Evolutionary conservation across 2,329 filamentous ascomycete species (phyloP).

Genomic region (Microdochium bolleyi): DNA sequence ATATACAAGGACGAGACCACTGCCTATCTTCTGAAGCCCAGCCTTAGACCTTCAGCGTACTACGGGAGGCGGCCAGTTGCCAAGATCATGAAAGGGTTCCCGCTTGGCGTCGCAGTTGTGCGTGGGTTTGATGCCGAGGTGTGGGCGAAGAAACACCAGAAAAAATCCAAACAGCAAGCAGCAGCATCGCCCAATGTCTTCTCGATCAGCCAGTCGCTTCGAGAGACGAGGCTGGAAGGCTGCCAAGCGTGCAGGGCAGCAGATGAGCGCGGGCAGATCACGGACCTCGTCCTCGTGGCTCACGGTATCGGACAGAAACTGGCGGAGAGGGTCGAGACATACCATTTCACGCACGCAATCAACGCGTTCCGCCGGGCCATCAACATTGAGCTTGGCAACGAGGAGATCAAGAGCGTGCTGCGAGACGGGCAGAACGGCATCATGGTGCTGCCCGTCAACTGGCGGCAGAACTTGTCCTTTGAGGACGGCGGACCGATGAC

Average conservation of each 20-base stretch:
- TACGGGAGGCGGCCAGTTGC: constrained; percentile 74
- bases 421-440: constrained; percentile 76
- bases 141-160: constrained; percentile 67
- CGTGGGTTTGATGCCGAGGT: constrained; percentile 73
- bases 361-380: constrained; percentile 82
- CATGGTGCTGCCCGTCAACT: constrained; percentile 92
- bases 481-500: constrained; percentile 65
- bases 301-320: constrained; percentile 97
- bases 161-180: constrained; percentile 24
- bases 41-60: constrained; percentile 74
- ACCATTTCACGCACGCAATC: constrained; percentile 94
- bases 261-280: constrained; percentile 61
- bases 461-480: constrained; percentile 81
- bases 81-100: constrained; percentile 76
- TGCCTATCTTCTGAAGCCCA: constrained; percentile 83
- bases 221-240: constrained; percentile 10
- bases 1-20: constrained; percentile 73
- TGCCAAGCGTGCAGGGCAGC: constrained; percentile 57
- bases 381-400: constrained; percentile 72
- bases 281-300: constrained; percentile 82
- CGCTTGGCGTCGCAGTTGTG: constrained; percentile 79
- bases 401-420: constrained; percentile 66
- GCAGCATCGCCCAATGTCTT: constrained; percentile 11
- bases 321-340: constrained; percentile 89
- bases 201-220: constrained; percentile 16